phyloP scores from a whole-genome alignment of 2,329 filamentous ascomycete species.

The Dendrostoma leiphaemia region DNA sequence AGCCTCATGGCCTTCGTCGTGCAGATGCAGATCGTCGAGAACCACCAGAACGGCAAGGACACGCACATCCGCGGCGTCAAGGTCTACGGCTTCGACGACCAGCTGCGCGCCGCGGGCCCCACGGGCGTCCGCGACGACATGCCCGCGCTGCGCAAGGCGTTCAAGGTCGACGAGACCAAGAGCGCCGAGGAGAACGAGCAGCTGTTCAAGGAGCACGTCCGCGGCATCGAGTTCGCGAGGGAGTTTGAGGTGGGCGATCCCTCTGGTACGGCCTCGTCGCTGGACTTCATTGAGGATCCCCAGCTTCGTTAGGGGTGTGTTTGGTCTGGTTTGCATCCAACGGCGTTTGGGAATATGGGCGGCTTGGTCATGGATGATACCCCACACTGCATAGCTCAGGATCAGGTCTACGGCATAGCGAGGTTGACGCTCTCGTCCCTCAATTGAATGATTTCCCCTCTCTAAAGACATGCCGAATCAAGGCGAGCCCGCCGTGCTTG shows the following conservation, averaged over 20 bases:
- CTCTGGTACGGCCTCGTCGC: conserved; percentile 17
- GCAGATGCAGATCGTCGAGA: conserved; percentile 88
- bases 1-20: conserved; percentile 86
- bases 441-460: background rate
- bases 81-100: conserved; percentile 65
- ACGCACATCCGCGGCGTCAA: conserved; percentile 95
- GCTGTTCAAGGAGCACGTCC: conserved; percentile 29
- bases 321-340: background rate
- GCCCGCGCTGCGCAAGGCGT: conserved; percentile 26
- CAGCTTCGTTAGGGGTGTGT: conserved; percentile 7
- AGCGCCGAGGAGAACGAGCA: conserved; percentile 33
- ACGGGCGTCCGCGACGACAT: conserved; percentile 27
- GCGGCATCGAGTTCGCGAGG: conserved; percentile 25
- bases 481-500: too few relatives aligned
- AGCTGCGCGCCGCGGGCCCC: conserved; percentile 39
- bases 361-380: conserved; percentile 5
- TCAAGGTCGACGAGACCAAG: conserved; percentile 29
- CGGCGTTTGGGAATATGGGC: background rate
- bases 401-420: background rate
- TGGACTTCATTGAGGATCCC: conserved; percentile 20
- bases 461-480: background rate
- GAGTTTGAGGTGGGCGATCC: conserved; percentile 3
- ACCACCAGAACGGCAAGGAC: conserved; percentile 98
- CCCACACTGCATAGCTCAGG: background rate
- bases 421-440: background rate